These are phyloP conservation scores for Ceratocystis huliohia DNA, from an alignment of 2,329 filamentous ascomycete species.

Conservation along the genomic window DNA sequence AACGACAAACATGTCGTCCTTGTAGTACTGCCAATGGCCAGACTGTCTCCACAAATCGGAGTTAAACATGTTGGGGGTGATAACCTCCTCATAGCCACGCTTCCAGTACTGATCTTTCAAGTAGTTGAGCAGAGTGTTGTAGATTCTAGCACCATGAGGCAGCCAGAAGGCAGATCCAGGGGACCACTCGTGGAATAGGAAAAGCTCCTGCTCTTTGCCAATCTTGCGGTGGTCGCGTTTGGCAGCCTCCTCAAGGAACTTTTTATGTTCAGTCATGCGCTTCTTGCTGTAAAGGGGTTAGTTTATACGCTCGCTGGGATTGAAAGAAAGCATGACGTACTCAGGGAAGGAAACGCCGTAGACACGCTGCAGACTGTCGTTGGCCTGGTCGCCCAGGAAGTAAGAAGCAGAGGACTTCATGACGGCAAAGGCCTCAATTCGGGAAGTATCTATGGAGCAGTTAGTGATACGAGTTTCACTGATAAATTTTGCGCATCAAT, in stretches of 20 bases:
- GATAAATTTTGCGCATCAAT: neutral
- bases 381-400: conserved; percentile 68
- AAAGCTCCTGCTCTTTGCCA: conserved; percentile 89
- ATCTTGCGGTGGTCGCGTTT: conserved; percentile 93
- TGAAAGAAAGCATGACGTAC: conserved; percentile 9
- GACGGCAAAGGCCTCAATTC: conserved; percentile 89
- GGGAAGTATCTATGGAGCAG: conserved; percentile 51
- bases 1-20: conserved; percentile 79
- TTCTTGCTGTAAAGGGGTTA: conserved; percentile 50
- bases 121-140: conserved; percentile 74
- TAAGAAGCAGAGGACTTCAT: conserved; percentile 71
- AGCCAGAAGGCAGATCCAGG: conserved; percentile 88
- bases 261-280: conserved; percentile 80
- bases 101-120: conserved; percentile 82
- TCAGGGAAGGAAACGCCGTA: conserved; percentile 76
- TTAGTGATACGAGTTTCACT: neutral
- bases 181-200: conserved; percentile 92
- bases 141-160: conserved; percentile 84
- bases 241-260: conserved; percentile 93
- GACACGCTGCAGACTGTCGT: conserved; percentile 91
- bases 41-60: conserved; percentile 85
- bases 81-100: conserved; percentile 88
- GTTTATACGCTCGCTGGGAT: neutral
- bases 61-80: conserved; percentile 91
- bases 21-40: conserved; percentile 75